Conservation (phyloP, 2,329 filamentous ascomycete species). For the Ophiostoma angusticollis region DNA sequence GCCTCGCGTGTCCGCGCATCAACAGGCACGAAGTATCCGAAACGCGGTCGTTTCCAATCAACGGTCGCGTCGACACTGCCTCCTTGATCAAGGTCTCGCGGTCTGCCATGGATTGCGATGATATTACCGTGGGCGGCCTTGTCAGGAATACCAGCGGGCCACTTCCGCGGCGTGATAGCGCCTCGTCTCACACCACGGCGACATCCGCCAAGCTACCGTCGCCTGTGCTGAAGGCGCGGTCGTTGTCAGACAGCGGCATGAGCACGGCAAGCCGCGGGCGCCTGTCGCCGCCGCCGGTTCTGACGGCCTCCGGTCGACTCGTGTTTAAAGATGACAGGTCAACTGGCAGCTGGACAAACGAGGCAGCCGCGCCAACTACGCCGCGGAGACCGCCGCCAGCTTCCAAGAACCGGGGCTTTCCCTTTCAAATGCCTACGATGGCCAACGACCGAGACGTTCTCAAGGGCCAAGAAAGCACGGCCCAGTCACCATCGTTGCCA, state of each 20-base stretch:
- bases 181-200: background rate
- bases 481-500: too few relatives aligned
- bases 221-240: slow-evolving; percentile 42
- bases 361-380: slow-evolving; percentile 53
- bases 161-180: background rate
- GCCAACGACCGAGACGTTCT: background rate
- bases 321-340: slow-evolving; percentile 56
- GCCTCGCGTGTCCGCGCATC: too few relatives aligned
- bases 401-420: slow-evolving; percentile 50
- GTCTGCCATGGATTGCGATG: slow-evolving; percentile 15
- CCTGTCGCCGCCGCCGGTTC: slow-evolving; percentile 46
- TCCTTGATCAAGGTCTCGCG: too few relatives aligned
- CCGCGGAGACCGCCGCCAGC: slow-evolving; percentile 39
- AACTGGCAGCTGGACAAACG: slow-evolving; percentile 26
- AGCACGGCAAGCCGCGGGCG: slow-evolving; percentile 30
- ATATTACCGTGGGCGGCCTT: slow-evolving; percentile 12
- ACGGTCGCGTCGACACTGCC: too few relatives aligned
- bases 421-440: slow-evolving; percentile 54
- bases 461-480: too few relatives aligned
- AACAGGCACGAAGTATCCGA: too few relatives aligned
- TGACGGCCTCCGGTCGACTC: slow-evolving; percentile 35
- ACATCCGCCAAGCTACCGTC: slow-evolving; percentile 19
- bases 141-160: slow-evolving; percentile 9
- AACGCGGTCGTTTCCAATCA: too few relatives aligned
- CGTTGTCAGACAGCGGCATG: slow-evolving; percentile 50